phyloP scores from a whole-genome alignment of 306 rosid genomes.

The Delonix regia region DNA sequence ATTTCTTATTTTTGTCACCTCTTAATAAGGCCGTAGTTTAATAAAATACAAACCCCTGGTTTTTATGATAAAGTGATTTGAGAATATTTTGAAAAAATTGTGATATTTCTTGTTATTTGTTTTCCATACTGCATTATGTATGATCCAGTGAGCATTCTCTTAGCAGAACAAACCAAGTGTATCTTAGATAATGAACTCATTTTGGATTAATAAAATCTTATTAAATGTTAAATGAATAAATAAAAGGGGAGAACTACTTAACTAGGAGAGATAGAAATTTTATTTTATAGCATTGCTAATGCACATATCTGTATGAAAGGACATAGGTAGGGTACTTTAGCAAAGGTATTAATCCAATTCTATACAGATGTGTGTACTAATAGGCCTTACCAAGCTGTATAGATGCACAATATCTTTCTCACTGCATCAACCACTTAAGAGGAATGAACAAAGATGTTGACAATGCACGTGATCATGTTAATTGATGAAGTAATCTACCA shows the following conservation, averaged over 20 bases:
- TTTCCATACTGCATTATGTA: neutral
- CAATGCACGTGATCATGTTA: slow-evolving; percentile 6
- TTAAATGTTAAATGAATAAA: neutral
- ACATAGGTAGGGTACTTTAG: neutral
- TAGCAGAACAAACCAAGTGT: neutral
- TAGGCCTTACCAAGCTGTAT: neutral
- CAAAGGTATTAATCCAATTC: neutral
- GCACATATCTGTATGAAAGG: neutral
- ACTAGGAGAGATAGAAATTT: neutral
- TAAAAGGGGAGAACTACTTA: neutral
- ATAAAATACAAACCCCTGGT: neutral
- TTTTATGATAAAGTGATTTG: neutral
- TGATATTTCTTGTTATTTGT: neutral
- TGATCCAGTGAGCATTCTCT: neutral
- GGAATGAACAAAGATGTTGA: slow-evolving; percentile 7
- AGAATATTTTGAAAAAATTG: neutral
- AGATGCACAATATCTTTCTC: slow-evolving; percentile 3
- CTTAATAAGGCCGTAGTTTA: neutral
- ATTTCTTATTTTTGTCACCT: neutral
- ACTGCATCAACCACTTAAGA: neutral
- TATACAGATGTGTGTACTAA: neutral
- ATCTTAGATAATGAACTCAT: neutral
- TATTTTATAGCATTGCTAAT: neutral
- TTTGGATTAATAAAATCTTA: neutral
- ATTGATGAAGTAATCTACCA: slow-evolving; percentile 23